phyloP scores from a whole-genome alignment of 2,329 filamentous ascomycete species.

The Microascus cirrosus region DNA sequence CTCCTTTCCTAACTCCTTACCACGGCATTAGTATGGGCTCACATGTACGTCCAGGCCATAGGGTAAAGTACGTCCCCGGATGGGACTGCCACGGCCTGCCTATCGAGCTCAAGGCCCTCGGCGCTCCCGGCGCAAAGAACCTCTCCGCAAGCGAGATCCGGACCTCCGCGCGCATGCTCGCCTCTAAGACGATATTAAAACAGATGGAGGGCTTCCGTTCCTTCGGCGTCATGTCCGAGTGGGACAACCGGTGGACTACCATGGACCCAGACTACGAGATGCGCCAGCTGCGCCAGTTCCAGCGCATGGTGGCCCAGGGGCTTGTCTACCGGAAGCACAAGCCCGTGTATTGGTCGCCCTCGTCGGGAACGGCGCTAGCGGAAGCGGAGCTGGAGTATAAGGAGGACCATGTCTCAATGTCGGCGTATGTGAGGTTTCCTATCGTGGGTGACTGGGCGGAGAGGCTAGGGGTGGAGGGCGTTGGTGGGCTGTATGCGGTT shows the following conservation, averaged over 20 bases:
- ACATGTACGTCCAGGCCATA: conserved; percentile 34
- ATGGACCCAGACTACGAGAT: conserved; percentile 70
- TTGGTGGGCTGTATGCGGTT: conserved; percentile 57
- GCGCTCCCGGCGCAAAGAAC: conserved; percentile 29
- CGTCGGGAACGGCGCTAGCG: conserved; percentile 66
- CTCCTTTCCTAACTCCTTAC: background rate
- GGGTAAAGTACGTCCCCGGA: conserved; percentile 74
- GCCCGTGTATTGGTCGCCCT: conserved; percentile 80
- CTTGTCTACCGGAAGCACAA: conserved; percentile 70
- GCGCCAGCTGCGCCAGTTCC: conserved; percentile 64
- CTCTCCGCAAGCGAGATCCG: conserved; percentile 50
- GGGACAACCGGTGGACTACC: conserved; percentile 65
- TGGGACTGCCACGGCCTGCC: conserved; percentile 98
- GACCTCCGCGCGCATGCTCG: conserved; percentile 52
- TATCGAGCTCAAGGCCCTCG: conserved; percentile 91
- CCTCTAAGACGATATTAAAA: conserved; percentile 53
- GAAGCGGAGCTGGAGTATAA: conserved; percentile 80
- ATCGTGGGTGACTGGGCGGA: conserved; percentile 33
- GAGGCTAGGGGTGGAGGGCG: conserved; percentile 21
- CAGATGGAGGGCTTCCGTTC: conserved; percentile 65
- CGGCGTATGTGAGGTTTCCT: conserved; percentile 74
- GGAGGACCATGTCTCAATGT: conserved; percentile 58
- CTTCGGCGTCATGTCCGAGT: conserved; percentile 73
- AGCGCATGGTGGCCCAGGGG: conserved; percentile 59
- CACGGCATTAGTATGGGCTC: background rate